These are phyloP conservation scores for Suhomyces bribrorum DNA, from an alignment of 1,139 yeast species.

Conservation along the genomic window DNA sequence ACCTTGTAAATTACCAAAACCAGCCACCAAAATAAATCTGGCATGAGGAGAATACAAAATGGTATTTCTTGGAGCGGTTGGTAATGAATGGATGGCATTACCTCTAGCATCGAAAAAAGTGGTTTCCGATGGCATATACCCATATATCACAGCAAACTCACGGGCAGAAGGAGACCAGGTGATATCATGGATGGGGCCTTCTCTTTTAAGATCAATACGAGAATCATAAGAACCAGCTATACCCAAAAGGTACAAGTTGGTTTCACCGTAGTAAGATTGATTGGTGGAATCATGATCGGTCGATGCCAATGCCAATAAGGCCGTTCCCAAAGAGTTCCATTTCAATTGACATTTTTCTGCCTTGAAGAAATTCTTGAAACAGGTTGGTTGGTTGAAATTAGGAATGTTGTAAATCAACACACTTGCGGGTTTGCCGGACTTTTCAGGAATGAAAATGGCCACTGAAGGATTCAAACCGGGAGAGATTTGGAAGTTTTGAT, in stretches of 20 bases:
- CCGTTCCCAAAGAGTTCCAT: slow-evolving; percentile 96
- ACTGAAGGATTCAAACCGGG: slow-evolving; percentile 93
- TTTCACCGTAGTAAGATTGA: slow-evolving; percentile 95
- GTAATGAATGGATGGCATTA: slow-evolving; percentile 77
- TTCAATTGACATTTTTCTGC: slow-evolving; percentile 90
- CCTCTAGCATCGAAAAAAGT: slow-evolving; percentile 96
- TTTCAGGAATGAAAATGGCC: slow-evolving; percentile 88
- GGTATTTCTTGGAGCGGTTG: slow-evolving; percentile 88
- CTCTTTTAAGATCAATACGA: slow-evolving; percentile 81
- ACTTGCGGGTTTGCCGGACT: slow-evolving; percentile 81
- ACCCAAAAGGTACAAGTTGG: slow-evolving; percentile 85
- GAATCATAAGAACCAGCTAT: slow-evolving; percentile 92
- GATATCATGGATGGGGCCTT: slow-evolving; percentile 96
- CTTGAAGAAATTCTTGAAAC: slow-evolving; percentile 87
- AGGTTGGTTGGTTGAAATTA: slow-evolving; percentile 74
- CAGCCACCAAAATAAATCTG: slow-evolving; percentile 86
- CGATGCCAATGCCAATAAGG: slow-evolving; percentile 87
- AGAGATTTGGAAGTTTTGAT: slow-evolving; percentile 61
- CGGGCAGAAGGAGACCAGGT: slow-evolving; percentile 97
- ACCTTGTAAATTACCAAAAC: slow-evolving; percentile 98
- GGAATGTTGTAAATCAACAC: slow-evolving; percentile 82
- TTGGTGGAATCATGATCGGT: slow-evolving; percentile 96
- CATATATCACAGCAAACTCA: slow-evolving; percentile 96
- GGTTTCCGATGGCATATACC: slow-evolving; percentile 96
- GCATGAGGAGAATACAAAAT: slow-evolving; percentile 94